phyloP scores from a whole-genome alignment of 768 basidiomycete species.

The Hirschioporus abietinus region DNA sequence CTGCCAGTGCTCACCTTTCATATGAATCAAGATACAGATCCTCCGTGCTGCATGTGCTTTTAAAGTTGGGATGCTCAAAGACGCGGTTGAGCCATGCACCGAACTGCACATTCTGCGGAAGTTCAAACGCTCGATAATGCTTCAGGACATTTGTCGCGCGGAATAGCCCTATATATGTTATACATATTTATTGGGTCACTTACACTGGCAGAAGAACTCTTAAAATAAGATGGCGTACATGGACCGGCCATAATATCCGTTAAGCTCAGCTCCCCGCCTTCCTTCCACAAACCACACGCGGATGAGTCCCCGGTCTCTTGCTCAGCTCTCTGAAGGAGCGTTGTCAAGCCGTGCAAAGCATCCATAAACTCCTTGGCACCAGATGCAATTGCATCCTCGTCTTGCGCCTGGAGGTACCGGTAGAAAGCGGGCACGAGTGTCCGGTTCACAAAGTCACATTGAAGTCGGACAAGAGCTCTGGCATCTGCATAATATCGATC shows the following conservation, averaged over 20 bases:
- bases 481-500: conserved; percentile 40
- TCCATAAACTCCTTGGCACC: conserved; percentile 48
- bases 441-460: conserved; percentile 64
- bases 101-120: conserved; percentile 46
- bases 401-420: conserved; percentile 69
- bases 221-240: conserved; percentile 38
- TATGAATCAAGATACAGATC: conserved; percentile 67
- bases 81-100: conserved; percentile 48
- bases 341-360: conserved; percentile 46
- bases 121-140: conserved; percentile 61
- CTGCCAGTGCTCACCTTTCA: conserved; percentile 42
- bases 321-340: conserved; percentile 53
- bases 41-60: conserved; percentile 62
- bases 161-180: conserved; percentile 68
- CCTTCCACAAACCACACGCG: conserved; percentile 56
- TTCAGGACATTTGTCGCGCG: conserved; percentile 57
- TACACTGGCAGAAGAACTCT: background rate
- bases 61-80: conserved; percentile 58
- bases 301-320: conserved; percentile 38
- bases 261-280: conserved; percentile 52
- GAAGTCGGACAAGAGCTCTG: conserved; percentile 59
- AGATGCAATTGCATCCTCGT: conserved; percentile 43
- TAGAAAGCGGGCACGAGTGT: conserved; percentile 67
- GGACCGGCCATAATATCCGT: conserved; percentile 67
- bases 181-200: too few species aligned